Percentiles rank a stretch among this genome's conserved stretches.
Evolutionary conservation across 2,329 filamentous ascomycete species (phyloP).

Genomic region (Nothopassalora personata): DNA sequence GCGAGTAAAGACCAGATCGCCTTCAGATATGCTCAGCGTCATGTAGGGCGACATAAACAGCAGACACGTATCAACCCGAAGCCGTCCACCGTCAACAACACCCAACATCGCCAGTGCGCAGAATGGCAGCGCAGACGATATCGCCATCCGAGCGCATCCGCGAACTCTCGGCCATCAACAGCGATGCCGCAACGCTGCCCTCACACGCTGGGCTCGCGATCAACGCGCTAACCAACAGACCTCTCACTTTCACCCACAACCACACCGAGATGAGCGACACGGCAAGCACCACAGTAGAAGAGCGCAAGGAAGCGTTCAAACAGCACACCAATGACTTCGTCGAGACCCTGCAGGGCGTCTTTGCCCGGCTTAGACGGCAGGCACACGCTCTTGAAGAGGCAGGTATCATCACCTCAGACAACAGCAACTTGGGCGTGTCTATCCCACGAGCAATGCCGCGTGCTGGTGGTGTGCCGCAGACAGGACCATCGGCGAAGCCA

Average conservation of each 20-base stretch:
- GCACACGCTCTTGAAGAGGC: slow-evolving; percentile 78
- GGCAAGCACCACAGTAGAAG: slow-evolving; percentile 44
- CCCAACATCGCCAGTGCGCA: neutral
- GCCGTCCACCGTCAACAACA: neutral
- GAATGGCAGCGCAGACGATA: slow-evolving; percentile 35
- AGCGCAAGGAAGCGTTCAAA: slow-evolving; percentile 58
- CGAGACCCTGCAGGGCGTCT: slow-evolving; percentile 64
- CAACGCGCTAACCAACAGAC: slow-evolving; percentile 55
- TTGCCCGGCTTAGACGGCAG: slow-evolving; percentile 68
- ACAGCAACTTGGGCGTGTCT: slow-evolving; percentile 18
- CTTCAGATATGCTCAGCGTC: no score
- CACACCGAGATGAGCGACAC: slow-evolving; percentile 24
- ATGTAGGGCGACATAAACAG: neutral
- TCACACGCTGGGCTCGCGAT: slow-evolving; percentile 58
- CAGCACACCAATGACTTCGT: slow-evolving; percentile 57
- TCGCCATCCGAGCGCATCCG: slow-evolving; percentile 72
- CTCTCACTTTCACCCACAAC: slow-evolving; percentile 27
- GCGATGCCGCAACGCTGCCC: slow-evolving; percentile 51
- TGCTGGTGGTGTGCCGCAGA: slow-evolving; percentile 6
- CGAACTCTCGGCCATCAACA: slow-evolving; percentile 74
- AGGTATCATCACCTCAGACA: slow-evolving; percentile 57
- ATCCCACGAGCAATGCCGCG: neutral
- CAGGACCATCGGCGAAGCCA: neutral
- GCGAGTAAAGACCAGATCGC: neutral
- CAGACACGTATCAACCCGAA: neutral